Conservation (phyloP, 1,139 yeast genomes). For the Hanseniaspora sp. region DNA sequence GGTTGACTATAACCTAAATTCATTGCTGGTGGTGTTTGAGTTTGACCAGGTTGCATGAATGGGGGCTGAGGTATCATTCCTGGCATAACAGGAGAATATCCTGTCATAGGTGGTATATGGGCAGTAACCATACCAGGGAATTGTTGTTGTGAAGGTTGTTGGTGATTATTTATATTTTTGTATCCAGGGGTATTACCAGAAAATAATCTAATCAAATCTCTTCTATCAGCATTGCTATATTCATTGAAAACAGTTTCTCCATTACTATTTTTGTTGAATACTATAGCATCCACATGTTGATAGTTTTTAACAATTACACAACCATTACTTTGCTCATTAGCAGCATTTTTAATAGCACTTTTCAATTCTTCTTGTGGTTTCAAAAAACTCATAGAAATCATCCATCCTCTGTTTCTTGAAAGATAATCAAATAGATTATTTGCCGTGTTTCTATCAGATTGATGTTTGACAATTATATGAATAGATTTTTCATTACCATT, state of each 20-base stretch:
- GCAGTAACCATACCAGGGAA: conserved; percentile 21
- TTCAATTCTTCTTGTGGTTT: conserved; percentile 42
- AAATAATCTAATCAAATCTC: conserved; percentile 46
- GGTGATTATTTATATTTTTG: conserved; percentile 12
- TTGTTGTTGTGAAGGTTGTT: conserved; percentile 20
- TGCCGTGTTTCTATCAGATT: conserved; percentile 49
- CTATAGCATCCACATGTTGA: conserved; percentile 54
- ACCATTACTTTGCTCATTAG: conserved; percentile 68
- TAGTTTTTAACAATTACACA: conserved; percentile 54
- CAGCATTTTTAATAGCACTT: conserved; percentile 61
- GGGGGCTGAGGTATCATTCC: conserved; percentile 4
- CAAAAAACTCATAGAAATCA: conserved; percentile 33
- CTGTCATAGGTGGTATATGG: conserved; percentile 23
- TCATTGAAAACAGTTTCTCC: conserved; percentile 75
- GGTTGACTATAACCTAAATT: conserved; percentile 25
- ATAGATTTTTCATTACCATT: conserved; percentile 32
- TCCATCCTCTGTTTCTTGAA: conserved; percentile 42
- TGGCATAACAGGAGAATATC: conserved; percentile 1
- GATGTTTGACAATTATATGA: conserved; percentile 55
- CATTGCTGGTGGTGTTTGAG: conserved; percentile 26
- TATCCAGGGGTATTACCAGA: conserved; percentile 30
- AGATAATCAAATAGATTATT: conserved; percentile 42
- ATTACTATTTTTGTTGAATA: conserved; percentile 55
- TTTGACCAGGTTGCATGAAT: conserved; percentile 17
- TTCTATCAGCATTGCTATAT: conserved; percentile 54